These are phyloP conservation scores for Acanthamoeba castellanii DNA, from an alignment of 208 protist genomes.

Conservation along the genomic window DNA sequence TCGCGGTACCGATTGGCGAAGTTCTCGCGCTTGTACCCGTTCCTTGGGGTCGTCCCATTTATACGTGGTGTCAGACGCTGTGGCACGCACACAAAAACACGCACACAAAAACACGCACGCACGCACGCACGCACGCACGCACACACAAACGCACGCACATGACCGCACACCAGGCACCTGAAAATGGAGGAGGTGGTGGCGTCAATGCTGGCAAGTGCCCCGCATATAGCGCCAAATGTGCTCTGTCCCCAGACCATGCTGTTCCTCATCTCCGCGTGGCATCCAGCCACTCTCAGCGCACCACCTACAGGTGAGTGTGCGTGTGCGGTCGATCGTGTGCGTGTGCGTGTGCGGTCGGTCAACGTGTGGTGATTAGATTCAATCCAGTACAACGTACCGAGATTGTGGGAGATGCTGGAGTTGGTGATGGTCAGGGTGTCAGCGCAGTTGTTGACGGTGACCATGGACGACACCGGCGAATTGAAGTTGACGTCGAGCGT, in stretches of 20 bases:
- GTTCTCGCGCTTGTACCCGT: background rate
- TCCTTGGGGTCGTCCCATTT: background rate
- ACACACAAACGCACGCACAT: background rate
- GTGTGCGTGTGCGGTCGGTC: too few relatives aligned
- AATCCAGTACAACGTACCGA: background rate
- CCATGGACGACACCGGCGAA: background rate
- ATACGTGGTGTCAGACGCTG: background rate
- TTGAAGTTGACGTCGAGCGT: background rate
- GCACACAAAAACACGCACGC: too few relatives aligned
- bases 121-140: background rate
- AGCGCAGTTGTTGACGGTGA: background rate
- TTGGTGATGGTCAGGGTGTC: background rate
- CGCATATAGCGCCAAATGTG: background rate
- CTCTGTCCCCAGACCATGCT: background rate
- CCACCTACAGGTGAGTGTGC: background rate
- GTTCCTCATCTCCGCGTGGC: background rate
- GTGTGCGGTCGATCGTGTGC: background rate
- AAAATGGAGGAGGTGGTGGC: background rate
- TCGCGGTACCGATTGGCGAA: background rate
- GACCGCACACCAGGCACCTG: background rate
- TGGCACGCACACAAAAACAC: too few relatives aligned
- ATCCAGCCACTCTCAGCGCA: background rate
- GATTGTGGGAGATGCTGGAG: conserved; percentile 12
- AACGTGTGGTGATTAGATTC: too few relatives aligned
- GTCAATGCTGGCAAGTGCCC: background rate